Percentiles rank a stretch among this genome's conserved stretches.
Evolutionary conservation across 23 red algal genomes (phyloP).

Genomic region (Gracilaria domingensis): DNA sequence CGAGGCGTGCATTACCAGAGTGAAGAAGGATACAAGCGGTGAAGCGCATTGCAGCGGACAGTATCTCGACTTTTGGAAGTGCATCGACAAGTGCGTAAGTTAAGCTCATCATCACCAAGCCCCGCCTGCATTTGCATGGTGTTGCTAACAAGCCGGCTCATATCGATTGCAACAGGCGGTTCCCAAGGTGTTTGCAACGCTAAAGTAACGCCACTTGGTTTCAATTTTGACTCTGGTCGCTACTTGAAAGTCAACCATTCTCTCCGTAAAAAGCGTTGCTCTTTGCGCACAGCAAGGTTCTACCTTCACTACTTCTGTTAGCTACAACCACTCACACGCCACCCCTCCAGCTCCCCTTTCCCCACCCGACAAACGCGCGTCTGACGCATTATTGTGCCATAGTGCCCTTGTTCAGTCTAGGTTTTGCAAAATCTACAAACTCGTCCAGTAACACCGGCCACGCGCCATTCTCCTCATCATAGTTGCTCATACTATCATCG

Average conservation of each 20-base stretch:
- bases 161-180: constrained; percentile 7
- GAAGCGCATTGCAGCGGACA: constrained; percentile 99
- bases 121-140: too few relatives aligned
- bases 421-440: constrained; percentile 87
- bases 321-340: not conserved
- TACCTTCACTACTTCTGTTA: not conserved
- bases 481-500: constrained; percentile 67
- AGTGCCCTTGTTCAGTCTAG: not conserved
- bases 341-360: too few relatives aligned
- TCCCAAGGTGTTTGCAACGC: constrained; percentile 54
- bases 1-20: constrained; percentile 89
- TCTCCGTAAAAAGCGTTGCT: not conserved
- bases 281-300: not conserved
- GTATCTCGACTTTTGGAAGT: constrained; percentile 97
- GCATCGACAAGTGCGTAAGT: constrained; percentile 94
- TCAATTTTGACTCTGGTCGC: too few relatives aligned
- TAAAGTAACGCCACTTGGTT: constrained; percentile 31
- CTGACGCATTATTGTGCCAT: not conserved
- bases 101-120: too few relatives aligned
- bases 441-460: constrained; percentile 95
- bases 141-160: too few relatives aligned
- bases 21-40: constrained; percentile 81
- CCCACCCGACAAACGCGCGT: too few relatives aligned
- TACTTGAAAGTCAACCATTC: not conserved
- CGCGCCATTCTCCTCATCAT: constrained; percentile 85